Evolutionary conservation across 202 grass and related monocot genomes (phyloP).

Genomic region (Zizania palustris): DNA sequence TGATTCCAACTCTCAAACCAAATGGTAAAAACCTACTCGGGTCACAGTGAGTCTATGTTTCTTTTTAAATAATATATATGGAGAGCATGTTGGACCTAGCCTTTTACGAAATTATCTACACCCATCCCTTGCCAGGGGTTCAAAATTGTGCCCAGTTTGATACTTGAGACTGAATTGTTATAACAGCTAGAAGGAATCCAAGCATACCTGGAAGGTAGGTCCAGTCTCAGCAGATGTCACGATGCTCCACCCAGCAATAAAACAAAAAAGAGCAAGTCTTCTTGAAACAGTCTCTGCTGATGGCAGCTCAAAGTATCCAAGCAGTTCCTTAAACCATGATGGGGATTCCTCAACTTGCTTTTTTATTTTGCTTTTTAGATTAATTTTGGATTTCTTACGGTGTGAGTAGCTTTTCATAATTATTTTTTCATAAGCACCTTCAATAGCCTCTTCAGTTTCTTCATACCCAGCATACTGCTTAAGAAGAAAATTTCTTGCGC

Average conservation of each 20-base stretch:
- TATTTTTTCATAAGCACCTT: constrained; percentile 95
- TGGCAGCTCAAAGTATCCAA: constrained; percentile 69
- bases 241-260: constrained; percentile 88
- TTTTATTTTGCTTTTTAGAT: constrained; percentile 70
- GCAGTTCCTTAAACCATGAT: constrained; percentile 70
- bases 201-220: constrained; percentile 85
- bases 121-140: not conserved
- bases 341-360: constrained; percentile 79
- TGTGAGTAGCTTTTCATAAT: constrained; percentile 74
- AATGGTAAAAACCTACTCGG: not conserved
- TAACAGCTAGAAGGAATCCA: not conserved
- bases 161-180: not conserved
- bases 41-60: not conserved
- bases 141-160: constrained; percentile 2
- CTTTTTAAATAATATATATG: not conserved
- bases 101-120: not conserved
- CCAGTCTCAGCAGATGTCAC: constrained; percentile 73
- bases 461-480: constrained; percentile 75
- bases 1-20: not conserved
- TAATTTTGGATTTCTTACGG: constrained; percentile 78
- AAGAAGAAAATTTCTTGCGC: constrained; percentile 70
- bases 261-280: constrained; percentile 69
- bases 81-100: not conserved
- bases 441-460: constrained; percentile 76
- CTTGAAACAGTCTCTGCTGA: constrained; percentile 51